Evolutionary conservation across 495 filamentous ascomycete species (phyloP).

Genomic region (Astrothelium macrocarpum): DNA sequence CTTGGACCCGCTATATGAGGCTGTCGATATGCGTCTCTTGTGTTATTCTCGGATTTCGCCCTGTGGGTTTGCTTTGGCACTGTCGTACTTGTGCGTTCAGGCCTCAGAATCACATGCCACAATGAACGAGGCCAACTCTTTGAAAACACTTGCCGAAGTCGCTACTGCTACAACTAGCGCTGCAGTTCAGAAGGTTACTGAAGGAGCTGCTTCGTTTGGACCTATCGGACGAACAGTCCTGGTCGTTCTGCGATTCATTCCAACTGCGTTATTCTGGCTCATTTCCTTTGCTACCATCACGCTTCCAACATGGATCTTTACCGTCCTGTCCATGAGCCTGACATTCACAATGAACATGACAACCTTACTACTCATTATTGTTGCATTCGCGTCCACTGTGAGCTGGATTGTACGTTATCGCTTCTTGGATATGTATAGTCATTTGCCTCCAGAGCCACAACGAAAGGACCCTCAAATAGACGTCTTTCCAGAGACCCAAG

Average conservation of each 20-base stretch:
- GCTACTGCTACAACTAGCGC: not conserved
- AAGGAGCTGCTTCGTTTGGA: constrained; percentile 20
- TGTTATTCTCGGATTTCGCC: not conserved
- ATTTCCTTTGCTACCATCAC: constrained; percentile 83
- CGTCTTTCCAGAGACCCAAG: constrained; percentile 84
- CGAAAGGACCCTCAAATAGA: constrained; percentile 93
- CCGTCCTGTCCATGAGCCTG: constrained; percentile 85
- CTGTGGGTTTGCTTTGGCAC: not conserved
- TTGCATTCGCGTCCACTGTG: constrained; percentile 65
- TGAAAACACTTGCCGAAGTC: not conserved
- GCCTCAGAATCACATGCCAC: not conserved
- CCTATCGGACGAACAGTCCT: constrained; percentile 35
- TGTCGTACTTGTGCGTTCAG: not conserved
- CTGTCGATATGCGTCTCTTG: not conserved
- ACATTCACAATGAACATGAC: constrained; percentile 98
- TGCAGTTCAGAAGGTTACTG: not conserved
- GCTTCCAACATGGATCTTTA: constrained; percentile 81
- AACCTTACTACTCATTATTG: constrained; percentile 71
- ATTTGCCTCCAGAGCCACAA: constrained; percentile 85
- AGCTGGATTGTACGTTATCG: constrained; percentile 93
- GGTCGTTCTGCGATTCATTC: constrained; percentile 52
- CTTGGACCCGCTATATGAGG: not conserved
- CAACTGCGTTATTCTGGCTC: constrained; percentile 67
- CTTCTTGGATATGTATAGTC: constrained; percentile 88
- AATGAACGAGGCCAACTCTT: not conserved